Base-by-base conservation (phyloP, 129 eudicot genomes). In the Rutidosis leptorrhynchoides region DNA sequence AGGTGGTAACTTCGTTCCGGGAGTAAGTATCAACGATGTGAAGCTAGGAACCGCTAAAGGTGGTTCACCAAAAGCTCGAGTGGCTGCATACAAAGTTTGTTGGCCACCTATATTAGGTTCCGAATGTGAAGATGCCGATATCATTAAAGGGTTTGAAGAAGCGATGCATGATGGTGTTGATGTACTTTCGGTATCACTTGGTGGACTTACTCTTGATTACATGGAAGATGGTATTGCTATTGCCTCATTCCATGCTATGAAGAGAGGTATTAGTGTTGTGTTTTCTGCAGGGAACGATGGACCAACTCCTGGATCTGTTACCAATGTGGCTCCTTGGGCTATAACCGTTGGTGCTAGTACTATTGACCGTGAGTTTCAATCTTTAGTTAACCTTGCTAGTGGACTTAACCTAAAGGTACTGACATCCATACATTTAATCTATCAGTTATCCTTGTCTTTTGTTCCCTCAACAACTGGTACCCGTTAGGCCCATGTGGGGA, bases 151-250 rank as follows among this genome's bases (percentile, higher is more conserved):
- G 7, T 82, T 93, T 35, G 99, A 93, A 12, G 7, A 42, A n/a
- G 99, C 99, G 3, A 86, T 89, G 3, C 20, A 79, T 27, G 96
- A 93, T 29, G 95, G 99, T 6, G 96, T 89, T 15, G 96, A 93
- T 61, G 86, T 93, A 7, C n/a, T 91, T 0, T 91, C 97, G 0
- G 79, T 83, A 1, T 91, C 97, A 0, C 75, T 87, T 6, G 97
- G 95, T 2, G 81, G 80, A 7, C 1, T 0, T 1, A 26, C 83
- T 14, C 1, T 4, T 0, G 73, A 70, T 15, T 84, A 82, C 68
- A 74, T 78, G 2, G 6, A 53, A 0, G 95, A 90, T 60, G 60
- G 76, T 1, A 33, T 80, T 5, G 82, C 97, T 1, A 87, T 90
- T 28, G 97, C 82, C 0, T 53, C 92, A 0, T 90, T 87, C 27